These are phyloP conservation scores for Alternaria arbusti DNA, from an alignment of 2,329 filamentous ascomycete genomes.

Conservation along the genomic window DNA sequence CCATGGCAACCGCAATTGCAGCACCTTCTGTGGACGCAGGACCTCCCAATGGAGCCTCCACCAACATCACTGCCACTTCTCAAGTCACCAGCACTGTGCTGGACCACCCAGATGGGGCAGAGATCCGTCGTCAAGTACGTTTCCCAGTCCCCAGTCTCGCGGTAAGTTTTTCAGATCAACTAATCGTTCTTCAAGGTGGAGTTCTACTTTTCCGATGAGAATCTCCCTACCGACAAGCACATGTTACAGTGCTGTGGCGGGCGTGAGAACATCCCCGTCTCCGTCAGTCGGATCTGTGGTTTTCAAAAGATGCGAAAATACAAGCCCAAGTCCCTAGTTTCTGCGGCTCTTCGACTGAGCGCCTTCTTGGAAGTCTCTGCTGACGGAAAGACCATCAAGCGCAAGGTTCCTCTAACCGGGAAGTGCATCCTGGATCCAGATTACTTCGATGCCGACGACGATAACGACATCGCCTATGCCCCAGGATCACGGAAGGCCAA, in stretches of 20 bases:
- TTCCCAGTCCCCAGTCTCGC: background rate
- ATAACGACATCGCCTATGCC: conserved; percentile 41
- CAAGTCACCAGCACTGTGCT: background rate
- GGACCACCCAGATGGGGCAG: conserved; percentile 37
- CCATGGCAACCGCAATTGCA: conserved; percentile 3
- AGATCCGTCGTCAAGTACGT: conserved; percentile 41
- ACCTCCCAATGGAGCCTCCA: background rate
- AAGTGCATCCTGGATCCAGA: conserved; percentile 38
- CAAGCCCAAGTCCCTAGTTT: conserved; percentile 49
- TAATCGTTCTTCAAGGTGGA: conserved; percentile 50
- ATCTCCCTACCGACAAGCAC: conserved; percentile 52
- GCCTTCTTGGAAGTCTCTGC: conserved; percentile 50
- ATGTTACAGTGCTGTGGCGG: conserved; percentile 51
- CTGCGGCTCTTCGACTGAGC: conserved; percentile 51
- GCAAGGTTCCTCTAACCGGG: conserved; percentile 49
- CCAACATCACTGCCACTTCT: background rate
- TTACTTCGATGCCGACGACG: conserved; percentile 28
- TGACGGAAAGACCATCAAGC: conserved; percentile 52
- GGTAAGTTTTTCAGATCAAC: background rate
- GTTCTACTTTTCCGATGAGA: conserved; percentile 59
- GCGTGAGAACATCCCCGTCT: conserved; percentile 52
- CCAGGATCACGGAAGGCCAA: conserved; percentile 16
- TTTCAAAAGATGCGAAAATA: conserved; percentile 56
- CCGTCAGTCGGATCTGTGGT: conserved; percentile 51
- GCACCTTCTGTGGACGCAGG: background rate